Conservation (phyloP, 345 rosid species). For the Eucalyptus urophylla region DNA sequence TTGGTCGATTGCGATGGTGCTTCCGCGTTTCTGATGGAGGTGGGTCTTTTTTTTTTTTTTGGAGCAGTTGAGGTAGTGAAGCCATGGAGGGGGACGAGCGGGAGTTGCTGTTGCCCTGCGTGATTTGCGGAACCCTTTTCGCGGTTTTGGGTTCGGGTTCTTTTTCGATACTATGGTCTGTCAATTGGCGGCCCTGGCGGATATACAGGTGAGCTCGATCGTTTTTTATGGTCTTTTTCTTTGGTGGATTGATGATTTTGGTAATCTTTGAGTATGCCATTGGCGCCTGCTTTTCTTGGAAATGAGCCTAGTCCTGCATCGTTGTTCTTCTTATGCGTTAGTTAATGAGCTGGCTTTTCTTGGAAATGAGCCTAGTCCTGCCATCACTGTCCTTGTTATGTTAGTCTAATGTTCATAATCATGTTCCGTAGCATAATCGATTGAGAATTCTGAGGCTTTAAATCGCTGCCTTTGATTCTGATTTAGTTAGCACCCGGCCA, state of each 20-base stretch:
- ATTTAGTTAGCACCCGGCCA: not conserved
- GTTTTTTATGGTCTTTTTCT: not conserved
- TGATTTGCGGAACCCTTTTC: constrained; percentile 81
- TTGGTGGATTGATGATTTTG: not conserved
- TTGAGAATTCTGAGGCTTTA: not conserved
- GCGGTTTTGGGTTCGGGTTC: constrained; percentile 66
- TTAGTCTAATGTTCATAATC: not conserved
- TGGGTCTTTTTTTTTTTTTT: not conserved
- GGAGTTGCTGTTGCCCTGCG: constrained; percentile 55
- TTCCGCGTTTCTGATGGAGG: not conserved
- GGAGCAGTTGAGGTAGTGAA: constrained; percentile 24
- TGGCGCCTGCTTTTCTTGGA: not conserved
- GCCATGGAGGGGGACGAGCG: constrained; percentile 82
- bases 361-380: not conserved
- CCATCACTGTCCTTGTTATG: not conserved
- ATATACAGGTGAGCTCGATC: constrained; percentile 58
- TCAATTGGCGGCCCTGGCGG: constrained; percentile 99
- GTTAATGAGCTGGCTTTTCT: not conserved
- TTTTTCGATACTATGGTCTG: constrained; percentile 80
- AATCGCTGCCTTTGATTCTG: not conserved
- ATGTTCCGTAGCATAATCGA: not conserved
- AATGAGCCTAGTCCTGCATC: not conserved
- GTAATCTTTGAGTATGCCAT: not conserved
- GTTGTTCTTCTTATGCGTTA: not conserved
- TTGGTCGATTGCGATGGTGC: not conserved